Conservation (phyloP, 768 basidiomycete species). For the Phaffia australis region DNA sequence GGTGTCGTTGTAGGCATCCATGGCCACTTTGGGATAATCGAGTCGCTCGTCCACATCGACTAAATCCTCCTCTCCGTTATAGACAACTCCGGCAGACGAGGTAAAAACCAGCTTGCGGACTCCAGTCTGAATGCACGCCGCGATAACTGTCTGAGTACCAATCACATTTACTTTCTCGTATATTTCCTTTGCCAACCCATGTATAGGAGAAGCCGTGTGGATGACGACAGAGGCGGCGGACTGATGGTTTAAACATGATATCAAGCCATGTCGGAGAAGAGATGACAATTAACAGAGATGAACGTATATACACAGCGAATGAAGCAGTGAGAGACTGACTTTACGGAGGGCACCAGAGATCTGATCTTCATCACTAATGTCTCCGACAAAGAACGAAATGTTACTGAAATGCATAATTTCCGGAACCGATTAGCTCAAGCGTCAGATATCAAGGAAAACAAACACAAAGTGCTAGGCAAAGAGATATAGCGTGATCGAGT, state of each 20-base stretch:
- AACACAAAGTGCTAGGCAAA: too few species aligned
- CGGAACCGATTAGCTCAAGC: too few species aligned
- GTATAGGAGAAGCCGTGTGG: slow-evolving; percentile 81
- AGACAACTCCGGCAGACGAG: slow-evolving; percentile 80
- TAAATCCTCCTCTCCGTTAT: slow-evolving; percentile 61
- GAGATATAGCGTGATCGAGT: too few species aligned
- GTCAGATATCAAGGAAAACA: too few species aligned
- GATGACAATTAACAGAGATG: neutral
- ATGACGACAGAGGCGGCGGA: slow-evolving; percentile 80
- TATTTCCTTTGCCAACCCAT: slow-evolving; percentile 56
- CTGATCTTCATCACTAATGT: slow-evolving; percentile 67
- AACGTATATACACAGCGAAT: too few species aligned
- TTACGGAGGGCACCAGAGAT: slow-evolving; percentile 62
- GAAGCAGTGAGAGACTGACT: slow-evolving; percentile 41
- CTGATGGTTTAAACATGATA: slow-evolving; percentile 37
- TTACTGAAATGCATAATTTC: slow-evolving; percentile 29
- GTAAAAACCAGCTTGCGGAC: slow-evolving; percentile 89
- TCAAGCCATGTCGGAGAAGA: neutral
- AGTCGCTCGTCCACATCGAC: slow-evolving; percentile 81
- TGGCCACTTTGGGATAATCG: slow-evolving; percentile 56
- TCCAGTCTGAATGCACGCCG: slow-evolving; percentile 58
- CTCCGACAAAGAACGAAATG: slow-evolving; percentile 68
- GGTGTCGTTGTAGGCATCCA: slow-evolving; percentile 89
- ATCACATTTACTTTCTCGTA: slow-evolving; percentile 91
- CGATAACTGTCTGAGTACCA: slow-evolving; percentile 53